A percentile compares a stretch with the other conserved stretches of the same genome.
phyloP scores from a whole-genome alignment of 345 rosid genomes.

The Arabidopsis arenosa region DNA sequence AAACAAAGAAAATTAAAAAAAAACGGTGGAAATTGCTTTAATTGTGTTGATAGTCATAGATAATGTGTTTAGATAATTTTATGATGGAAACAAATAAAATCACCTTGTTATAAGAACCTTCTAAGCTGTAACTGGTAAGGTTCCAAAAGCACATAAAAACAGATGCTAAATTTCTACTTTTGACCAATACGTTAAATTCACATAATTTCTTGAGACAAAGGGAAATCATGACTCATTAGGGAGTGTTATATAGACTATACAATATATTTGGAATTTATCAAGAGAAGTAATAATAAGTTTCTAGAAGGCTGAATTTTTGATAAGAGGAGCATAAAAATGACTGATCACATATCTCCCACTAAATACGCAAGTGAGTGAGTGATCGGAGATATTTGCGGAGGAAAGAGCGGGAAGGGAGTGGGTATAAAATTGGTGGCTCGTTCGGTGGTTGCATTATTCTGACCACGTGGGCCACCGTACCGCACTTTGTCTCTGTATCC shows the following conservation, averaged over 20 bases:
- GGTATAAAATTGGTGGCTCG: constrained; percentile 34
- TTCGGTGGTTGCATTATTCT: constrained; percentile 41
- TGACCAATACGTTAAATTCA: not conserved
- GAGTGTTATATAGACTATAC: not conserved
- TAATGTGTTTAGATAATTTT: too few species aligned
- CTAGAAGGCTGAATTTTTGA: not conserved
- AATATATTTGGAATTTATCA: too few species aligned
- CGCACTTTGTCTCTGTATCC: constrained; percentile 19
- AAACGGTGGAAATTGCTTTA: too few species aligned
- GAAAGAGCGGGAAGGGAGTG: constrained; percentile 22
- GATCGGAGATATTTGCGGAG: constrained; percentile 45
- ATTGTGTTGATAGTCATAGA: too few species aligned
- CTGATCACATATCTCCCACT: constrained; percentile 15
- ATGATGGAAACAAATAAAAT: too few species aligned
- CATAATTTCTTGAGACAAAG: not conserved
- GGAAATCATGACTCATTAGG: not conserved
- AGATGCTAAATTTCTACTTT: too few species aligned
- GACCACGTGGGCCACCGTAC: constrained; percentile 34
- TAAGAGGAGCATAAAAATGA: not conserved
- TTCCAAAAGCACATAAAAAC: too few species aligned
- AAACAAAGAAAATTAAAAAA: too few species aligned
- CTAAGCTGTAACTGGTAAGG: too few species aligned
- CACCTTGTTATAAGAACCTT: too few species aligned
- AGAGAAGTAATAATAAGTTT: not conserved
- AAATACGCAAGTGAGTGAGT: constrained; percentile 20